Percentiles rank a stretch among this genome's conserved stretches.
These are phyloP conservation scores for Arthrocladium fulminans DNA, from an alignment of 2,329 filamentous ascomycete genomes.

Conservation along the genomic window DNA sequence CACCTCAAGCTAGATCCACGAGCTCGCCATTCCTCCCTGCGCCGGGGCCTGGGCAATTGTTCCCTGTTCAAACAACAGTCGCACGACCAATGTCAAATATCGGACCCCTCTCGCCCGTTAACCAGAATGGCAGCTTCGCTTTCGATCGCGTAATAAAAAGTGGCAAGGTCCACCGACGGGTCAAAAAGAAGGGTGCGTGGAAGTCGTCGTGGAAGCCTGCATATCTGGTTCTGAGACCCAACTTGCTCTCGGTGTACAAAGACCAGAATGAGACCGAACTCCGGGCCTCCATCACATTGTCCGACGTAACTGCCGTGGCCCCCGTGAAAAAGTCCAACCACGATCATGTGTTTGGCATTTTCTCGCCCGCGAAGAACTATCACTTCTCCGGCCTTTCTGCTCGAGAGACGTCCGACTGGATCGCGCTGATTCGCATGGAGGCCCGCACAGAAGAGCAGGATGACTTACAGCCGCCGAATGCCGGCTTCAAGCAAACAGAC, in stretches of 20 bases:
- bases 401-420: conserved; percentile 76
- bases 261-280: conserved; percentile 83
- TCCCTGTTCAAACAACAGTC: conserved; percentile 2
- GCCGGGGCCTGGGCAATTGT: conserved; percentile 13
- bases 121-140: conserved; percentile 90
- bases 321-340: conserved; percentile 80
- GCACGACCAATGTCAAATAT: conserved; percentile 40
- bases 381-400: conserved; percentile 71
- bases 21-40: conserved; percentile 9
- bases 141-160: conserved; percentile 90
- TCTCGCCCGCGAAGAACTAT: conserved; percentile 83
- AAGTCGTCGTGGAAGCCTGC: conserved; percentile 78
- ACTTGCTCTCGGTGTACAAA: conserved; percentile 86
- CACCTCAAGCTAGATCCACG: not conserved
- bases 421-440: conserved; percentile 66
- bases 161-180: conserved; percentile 77
- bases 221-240: conserved; percentile 82
- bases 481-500: conserved; percentile 23
- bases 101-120: conserved; percentile 73
- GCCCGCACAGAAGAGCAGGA: conserved; percentile 82
- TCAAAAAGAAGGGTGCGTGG: conserved; percentile 64
- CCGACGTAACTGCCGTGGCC: conserved; percentile 84
- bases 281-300: conserved; percentile 75
- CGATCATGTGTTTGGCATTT: conserved; percentile 82
- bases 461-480: conserved; percentile 43